These are phyloP conservation scores for Chenopodium album DNA, from an alignment of 148 eudicot genomes.

Conservation along the genomic window DNA sequence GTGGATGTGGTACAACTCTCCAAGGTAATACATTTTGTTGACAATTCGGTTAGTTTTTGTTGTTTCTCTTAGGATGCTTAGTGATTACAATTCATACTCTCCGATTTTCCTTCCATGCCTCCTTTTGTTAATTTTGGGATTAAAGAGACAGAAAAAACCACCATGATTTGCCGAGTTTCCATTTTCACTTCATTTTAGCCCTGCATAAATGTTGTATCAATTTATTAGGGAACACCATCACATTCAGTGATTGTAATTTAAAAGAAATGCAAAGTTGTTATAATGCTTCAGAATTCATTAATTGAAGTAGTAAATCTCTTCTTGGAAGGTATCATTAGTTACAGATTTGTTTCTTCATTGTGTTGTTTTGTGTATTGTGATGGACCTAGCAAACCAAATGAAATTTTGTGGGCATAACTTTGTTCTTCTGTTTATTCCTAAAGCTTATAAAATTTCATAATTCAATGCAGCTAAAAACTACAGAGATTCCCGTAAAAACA, in stretches of 20 bases:
- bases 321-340: neutral
- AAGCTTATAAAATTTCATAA: constrained; percentile 7
- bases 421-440: constrained; percentile 6
- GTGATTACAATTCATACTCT: no score
- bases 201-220: neutral
- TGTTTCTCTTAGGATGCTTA: no score
- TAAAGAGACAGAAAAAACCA: neutral
- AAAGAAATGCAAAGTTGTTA: no score
- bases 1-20: constrained; percentile 68
- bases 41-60: no score
- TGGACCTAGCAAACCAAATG: neutral
- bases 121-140: neutral
- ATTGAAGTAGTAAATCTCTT: no score
- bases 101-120: neutral
- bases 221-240: neutral
- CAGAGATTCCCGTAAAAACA: constrained; percentile 21
- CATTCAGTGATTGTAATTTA: neutral
- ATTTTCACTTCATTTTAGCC: neutral
- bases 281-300: no score
- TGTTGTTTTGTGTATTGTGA: neutral
- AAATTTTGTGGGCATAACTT: neutral
- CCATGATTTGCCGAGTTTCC: no score
- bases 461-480: constrained; percentile 55
- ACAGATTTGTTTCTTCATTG: neutral
- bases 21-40: constrained; percentile 46